Base-by-base conservation (phyloP, 495 filamentous ascomycete genomes). In the Lasiosphaeria miniovina region DNA sequence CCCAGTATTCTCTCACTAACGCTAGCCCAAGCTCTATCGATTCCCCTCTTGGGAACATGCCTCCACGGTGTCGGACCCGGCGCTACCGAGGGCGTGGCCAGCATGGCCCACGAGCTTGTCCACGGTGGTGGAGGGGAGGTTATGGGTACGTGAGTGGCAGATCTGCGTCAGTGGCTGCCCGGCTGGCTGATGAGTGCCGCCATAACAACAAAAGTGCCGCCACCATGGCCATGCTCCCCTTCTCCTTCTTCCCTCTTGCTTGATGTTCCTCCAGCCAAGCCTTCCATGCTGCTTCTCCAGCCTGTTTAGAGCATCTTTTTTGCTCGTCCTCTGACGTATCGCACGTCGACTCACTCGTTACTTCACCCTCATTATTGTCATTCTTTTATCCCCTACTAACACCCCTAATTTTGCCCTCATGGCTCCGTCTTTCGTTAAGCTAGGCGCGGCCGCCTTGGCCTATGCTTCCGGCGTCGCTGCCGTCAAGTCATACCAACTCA, bases 241-340 rank as follows among this genome's bases (percentile, higher is more conserved):
- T 12, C 38, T 12, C 38, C 8, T 61, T 56, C 34, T 36, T 58
- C 57, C 68, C 62, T 55, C 62, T 58, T 57, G 36, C 43, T 49
- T 53, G 63, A 55, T 61, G 60, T 58, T 59, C 40, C 58, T 55
- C 48, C 10, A 58, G 66, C 58, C 63, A 66, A 63, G 55, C 36
- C 55, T 6, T 61, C 55, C 43, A 14, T 52, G 63, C 61, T 69
- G 66, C 57, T 45, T 58, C 61, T 60, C 58, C 61, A 72, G 65
- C 65, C 36, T 33, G 41, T 55, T 45, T 55, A 61, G 71, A 74
- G 71, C 71, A 74, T 68, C 43, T 49, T 59, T 63, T 64, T 66
- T 70, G 70, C 73, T 77, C 71, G 68, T 74, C 72, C 70, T 70
- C 62, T 71, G 78, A 79, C 78, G 77, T 79, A 73, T 72, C 68